Percentiles rank a stretch among this genome's conserved stretches.
Evolutionary conservation across 2,329 filamentous ascomycete species (phyloP).

Genomic region (Aaosphaeria arxii): DNA sequence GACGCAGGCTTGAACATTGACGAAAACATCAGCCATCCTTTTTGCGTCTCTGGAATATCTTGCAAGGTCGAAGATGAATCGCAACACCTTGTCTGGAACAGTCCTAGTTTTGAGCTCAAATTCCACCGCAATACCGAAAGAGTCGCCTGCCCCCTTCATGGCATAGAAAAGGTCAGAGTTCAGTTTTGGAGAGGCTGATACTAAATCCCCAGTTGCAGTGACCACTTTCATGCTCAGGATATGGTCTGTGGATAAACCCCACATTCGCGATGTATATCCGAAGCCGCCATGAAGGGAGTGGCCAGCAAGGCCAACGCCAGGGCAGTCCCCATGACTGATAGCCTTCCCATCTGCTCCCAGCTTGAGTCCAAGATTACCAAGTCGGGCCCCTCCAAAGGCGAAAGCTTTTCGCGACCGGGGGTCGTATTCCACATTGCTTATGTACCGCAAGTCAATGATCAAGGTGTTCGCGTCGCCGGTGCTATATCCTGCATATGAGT

Average conservation of each 20-base stretch:
- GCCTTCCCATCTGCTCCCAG: not conserved
- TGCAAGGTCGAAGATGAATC: too few species aligned
- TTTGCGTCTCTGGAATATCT: too few species aligned
- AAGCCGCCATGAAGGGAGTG: not conserved
- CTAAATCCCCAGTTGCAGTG: not conserved
- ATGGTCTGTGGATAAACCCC: not conserved
- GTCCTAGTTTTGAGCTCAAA: too few species aligned
- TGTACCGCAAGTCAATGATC: not conserved
- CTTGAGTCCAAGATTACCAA: not conserved
- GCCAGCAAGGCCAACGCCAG: not conserved
- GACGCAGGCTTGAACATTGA: too few species aligned
- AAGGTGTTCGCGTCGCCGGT: not conserved
- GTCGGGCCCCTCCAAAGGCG: not conserved
- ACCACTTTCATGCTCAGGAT: not conserved
- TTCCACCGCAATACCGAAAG: not conserved
- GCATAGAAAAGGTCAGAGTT: not conserved
- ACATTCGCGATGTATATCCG: not conserved
- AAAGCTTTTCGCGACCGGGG: not conserved
- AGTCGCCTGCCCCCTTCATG: not conserved
- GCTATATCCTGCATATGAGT: not conserved
- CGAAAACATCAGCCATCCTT: too few species aligned
- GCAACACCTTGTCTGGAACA: too few species aligned
- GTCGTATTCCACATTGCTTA: not conserved
- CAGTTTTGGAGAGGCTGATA: not conserved
- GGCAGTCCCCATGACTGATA: not conserved